Percentiles rank a stretch among this genome's conserved stretches.
Evolutionary conservation across 2,329 filamentous ascomycete species (phyloP).

Genomic region (Pezicula neosporulosa): DNA sequence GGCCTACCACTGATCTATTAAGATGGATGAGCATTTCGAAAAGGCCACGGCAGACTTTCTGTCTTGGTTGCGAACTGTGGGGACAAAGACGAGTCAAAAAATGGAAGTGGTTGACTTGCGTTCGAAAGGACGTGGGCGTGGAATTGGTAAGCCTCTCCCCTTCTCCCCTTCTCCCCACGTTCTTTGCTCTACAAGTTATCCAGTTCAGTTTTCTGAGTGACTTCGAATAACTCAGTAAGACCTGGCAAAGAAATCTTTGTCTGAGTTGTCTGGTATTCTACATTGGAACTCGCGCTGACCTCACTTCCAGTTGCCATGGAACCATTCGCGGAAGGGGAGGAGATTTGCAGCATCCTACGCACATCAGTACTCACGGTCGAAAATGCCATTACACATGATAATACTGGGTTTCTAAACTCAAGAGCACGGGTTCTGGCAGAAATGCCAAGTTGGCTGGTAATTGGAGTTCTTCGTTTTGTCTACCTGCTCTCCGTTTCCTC

Average conservation of each 20-base stretch:
- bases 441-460: slow-evolving; percentile 44
- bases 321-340: slow-evolving; percentile 57
- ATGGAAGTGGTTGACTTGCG: slow-evolving; percentile 56
- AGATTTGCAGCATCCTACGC: slow-evolving; percentile 63
- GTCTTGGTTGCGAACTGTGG: slow-evolving; percentile 50
- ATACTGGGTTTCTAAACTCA: slow-evolving; percentile 20
- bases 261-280: neutral
- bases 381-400: slow-evolving; percentile 49
- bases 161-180: slow-evolving; percentile 1
- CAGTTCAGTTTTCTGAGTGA: neutral
- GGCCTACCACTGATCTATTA: slow-evolving; percentile 14
- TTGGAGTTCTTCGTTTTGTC: slow-evolving; percentile 3
- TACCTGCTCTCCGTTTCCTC: neutral
- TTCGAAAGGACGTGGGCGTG: slow-evolving; percentile 52
- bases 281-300: slow-evolving; percentile 10
- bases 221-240: neutral
- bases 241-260: neutral
- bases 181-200: neutral
- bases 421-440: slow-evolving; percentile 34
- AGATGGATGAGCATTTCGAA: slow-evolving; percentile 33
- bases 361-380: slow-evolving; percentile 54
- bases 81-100: slow-evolving; percentile 53
- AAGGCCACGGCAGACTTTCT: slow-evolving; percentile 48
- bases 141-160: slow-evolving; percentile 50
- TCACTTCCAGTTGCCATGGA: slow-evolving; percentile 48